These are phyloP conservation scores for Smallanthus sonchifolius DNA, from an alignment of 129 eudicot genomes.

Conservation along the genomic window DNA sequence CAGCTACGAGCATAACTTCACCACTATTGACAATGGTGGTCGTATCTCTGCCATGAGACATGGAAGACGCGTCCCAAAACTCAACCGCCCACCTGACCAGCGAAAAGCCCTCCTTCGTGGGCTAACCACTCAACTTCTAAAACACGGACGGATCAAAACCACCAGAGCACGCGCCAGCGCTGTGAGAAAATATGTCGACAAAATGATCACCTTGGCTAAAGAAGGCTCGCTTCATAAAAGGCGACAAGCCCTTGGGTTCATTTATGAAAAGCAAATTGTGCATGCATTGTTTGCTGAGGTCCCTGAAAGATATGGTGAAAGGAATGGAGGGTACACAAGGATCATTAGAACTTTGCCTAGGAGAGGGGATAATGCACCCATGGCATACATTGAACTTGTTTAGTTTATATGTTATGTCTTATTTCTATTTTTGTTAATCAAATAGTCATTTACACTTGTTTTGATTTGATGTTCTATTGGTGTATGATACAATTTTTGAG, in stretches of 20 bases:
- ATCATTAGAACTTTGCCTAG: slow-evolving; percentile 80
- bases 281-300: slow-evolving; percentile 96
- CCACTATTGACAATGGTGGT: slow-evolving; percentile 56
- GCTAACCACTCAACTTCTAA: slow-evolving; percentile 85
- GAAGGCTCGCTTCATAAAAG: slow-evolving; percentile 92
- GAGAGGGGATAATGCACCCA: slow-evolving; percentile 97
- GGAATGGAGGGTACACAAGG: slow-evolving; percentile 92
- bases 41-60: slow-evolving; percentile 85
- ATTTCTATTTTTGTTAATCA: neutral
- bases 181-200: slow-evolving; percentile 71
- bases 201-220: slow-evolving; percentile 90
- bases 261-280: slow-evolving; percentile 85
- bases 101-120: slow-evolving; percentile 84
- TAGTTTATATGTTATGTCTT: slow-evolving; percentile 23
- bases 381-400: slow-evolving; percentile 94
- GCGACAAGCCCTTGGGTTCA: slow-evolving; percentile 89
- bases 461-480: slow-evolving; percentile 11
- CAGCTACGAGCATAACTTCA: slow-evolving; percentile 43
- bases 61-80: slow-evolving; percentile 81
- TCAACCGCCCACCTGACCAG: slow-evolving; percentile 92
- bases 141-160: slow-evolving; percentile 83
- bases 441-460: neutral
- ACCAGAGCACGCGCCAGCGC: slow-evolving; percentile 94
- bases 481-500: slow-evolving; percentile 24
- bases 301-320: slow-evolving; percentile 79